A percentile compares a stretch with the other conserved stretches of the same genome.
phyloP scores from a whole-genome alignment of 1,284 basidiomycete genomes.

The Bjerkandera adusta region DNA sequence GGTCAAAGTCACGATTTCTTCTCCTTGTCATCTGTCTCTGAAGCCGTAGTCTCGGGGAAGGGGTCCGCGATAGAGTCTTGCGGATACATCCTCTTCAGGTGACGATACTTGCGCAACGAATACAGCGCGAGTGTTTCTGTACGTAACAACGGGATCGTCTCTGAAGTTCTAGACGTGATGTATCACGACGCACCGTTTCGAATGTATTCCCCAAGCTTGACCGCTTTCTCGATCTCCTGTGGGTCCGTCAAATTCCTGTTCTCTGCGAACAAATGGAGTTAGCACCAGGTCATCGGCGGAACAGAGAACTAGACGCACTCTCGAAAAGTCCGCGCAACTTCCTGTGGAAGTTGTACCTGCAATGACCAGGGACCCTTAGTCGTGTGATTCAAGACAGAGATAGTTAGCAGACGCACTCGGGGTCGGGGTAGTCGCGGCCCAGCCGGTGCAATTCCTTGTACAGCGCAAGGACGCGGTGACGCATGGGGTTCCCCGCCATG shows the following conservation, averaged over 20 bases:
- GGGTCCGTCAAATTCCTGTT: slow-evolving; percentile 69
- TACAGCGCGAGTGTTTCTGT: slow-evolving; percentile 86
- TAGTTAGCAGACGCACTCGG: slow-evolving; percentile 51
- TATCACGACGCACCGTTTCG: slow-evolving; percentile 69
- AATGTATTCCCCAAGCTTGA: slow-evolving; percentile 83
- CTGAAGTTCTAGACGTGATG: too few relatives aligned
- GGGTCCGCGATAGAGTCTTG: slow-evolving; percentile 18
- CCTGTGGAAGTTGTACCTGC: slow-evolving; percentile 69
- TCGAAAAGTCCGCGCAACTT: slow-evolving; percentile 52
- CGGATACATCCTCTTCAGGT: slow-evolving; percentile 76
- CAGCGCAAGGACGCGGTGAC: slow-evolving; percentile 61
- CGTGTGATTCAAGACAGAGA: slow-evolving; percentile 12
- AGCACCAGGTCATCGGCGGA: too few relatives aligned
- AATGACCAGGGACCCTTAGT: slow-evolving; percentile 25
- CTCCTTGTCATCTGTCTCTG: too few relatives aligned
- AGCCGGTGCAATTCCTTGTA: slow-evolving; percentile 80
- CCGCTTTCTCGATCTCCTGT: slow-evolving; percentile 74
- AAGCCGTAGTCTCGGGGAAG: too few relatives aligned
- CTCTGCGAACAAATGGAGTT: slow-evolving; percentile 43
- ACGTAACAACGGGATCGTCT: too few relatives aligned
- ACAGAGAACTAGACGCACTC: not conserved
- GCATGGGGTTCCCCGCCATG: slow-evolving; percentile 39
- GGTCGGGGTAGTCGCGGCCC: slow-evolving; percentile 76
- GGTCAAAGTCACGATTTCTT: too few relatives aligned
- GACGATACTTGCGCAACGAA: slow-evolving; percentile 83